Evolutionary conservation across 2,329 filamentous ascomycete genomes (phyloP), one percentile per base, ranked within the genome.

Genomic region (Monilinia vaccinii-corymbosi): DNA sequence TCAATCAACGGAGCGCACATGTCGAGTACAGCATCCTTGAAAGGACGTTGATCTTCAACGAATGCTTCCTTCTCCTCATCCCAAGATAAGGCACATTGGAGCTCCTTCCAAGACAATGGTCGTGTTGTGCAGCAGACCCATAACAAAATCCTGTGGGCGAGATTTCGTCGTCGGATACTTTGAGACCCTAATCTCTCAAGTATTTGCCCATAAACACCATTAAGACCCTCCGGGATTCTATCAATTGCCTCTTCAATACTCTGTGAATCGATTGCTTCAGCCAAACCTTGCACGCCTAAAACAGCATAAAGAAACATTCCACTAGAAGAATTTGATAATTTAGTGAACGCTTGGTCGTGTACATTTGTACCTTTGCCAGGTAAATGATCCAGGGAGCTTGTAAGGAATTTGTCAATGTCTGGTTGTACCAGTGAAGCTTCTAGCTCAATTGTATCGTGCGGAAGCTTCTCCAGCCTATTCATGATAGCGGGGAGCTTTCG

Each of bases 271-370:
- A 59, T 40, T 4, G 57, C 57, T 53, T 59, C 48, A 5, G 38
- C 42, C 25, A 59, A 32, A 14, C 42, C 55, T 55, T 47, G 57
- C 2, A 59, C 31, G 21, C 57, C 57, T 4, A 59, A 34, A 11
- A 32, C 16, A 9, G 57, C 57, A 25, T 53, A 59, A 13, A 59
- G 18, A 32, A 59, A 59, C 57, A 59, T 59, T 23, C 57, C 57
- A 47, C 44, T 18, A 14, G 48, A 49, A 3, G 48, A 18, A 23
- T 55, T 44, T 3, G 57, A 59, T 7, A 59, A 23, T 16, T 53
- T 59, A 2, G 32, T 40, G 18, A 59, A 59, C 13, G 57, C 57
- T 46, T 45, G 50, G 1, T 55, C 42, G 23, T 53, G 57, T 13
- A n/a, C 21, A 2, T 10, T 23, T 23, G 57, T 59, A 31, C 49